A percentile compares a stretch with the other conserved stretches of the same genome.
phyloP scores from a whole-genome alignment of 2,329 filamentous ascomycete species.

The Elsinoe fawcettii region DNA sequence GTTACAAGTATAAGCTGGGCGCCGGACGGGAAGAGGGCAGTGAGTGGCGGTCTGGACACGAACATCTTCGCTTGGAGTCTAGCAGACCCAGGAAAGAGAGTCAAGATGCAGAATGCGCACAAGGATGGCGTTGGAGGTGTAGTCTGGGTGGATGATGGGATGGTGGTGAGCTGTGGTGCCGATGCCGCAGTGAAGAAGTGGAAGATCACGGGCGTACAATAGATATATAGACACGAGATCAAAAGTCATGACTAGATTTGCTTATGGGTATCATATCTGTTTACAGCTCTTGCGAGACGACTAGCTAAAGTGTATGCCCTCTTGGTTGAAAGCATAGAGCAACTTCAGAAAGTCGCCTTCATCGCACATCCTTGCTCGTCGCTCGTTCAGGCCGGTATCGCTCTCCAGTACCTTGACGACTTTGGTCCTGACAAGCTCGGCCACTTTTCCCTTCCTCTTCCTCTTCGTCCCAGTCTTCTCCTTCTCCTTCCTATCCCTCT shows the following conservation, averaged over 20 bases:
- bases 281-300: not conserved
- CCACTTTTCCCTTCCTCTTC: constrained; percentile 71
- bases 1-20: constrained; percentile 71
- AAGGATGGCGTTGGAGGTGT: constrained; percentile 93
- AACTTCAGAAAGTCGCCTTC: constrained; percentile 86
- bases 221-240: not conserved
- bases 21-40: constrained; percentile 64
- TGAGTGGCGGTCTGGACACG: constrained; percentile 80
- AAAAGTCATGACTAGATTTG: not conserved
- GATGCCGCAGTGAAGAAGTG: constrained; percentile 91
- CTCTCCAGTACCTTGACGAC: constrained; percentile 76
- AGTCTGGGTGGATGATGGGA: constrained; percentile 61
- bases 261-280: not conserved
- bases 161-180: constrained; percentile 70
- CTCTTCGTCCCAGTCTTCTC: constrained; percentile 46
- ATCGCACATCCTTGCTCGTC: constrained; percentile 76
- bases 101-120: constrained; percentile 81
- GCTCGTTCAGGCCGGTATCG: constrained; percentile 71
- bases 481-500: constrained; percentile 45
- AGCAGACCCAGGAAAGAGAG: constrained; percentile 69
- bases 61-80: constrained; percentile 91
- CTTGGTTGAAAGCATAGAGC: constrained; percentile 76
- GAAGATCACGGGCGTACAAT: constrained; percentile 51
- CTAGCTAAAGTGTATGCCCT: constrained; percentile 83
- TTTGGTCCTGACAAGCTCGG: constrained; percentile 76